Conservation (phyloP, 306 rosid species). For the Rubus idaeus region DNA sequence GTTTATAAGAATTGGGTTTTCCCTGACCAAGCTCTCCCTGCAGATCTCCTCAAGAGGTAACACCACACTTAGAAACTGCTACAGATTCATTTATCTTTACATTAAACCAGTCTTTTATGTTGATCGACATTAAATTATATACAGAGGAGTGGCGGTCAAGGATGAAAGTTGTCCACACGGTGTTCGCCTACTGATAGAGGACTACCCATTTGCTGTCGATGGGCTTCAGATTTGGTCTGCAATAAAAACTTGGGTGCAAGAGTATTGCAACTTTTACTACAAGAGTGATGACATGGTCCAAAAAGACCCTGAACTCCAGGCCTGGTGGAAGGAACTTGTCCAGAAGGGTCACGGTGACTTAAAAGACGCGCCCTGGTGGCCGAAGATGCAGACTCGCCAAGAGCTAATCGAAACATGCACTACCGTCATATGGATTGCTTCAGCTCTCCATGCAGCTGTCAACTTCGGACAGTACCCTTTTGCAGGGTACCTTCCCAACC, state of each 20-base stretch:
- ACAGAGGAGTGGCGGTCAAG: slow-evolving; percentile 57
- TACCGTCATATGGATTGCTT: slow-evolving; percentile 56
- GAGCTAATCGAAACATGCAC: slow-evolving; percentile 44
- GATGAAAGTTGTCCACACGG: slow-evolving; percentile 48
- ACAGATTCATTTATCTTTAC: too few species aligned
- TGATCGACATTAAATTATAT: background rate
- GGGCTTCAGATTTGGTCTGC: slow-evolving; percentile 55
- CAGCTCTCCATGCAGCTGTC: slow-evolving; percentile 67
- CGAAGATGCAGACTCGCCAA: slow-evolving; percentile 35
- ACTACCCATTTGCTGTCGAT: slow-evolving; percentile 57
- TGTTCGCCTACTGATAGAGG: slow-evolving; percentile 47
- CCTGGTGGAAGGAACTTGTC: slow-evolving; percentile 51
- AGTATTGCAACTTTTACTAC: slow-evolving; percentile 47
- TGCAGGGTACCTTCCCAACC: slow-evolving; percentile 59
- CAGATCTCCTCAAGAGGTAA: slow-evolving; percentile 43
- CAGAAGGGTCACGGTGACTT: slow-evolving; percentile 57
- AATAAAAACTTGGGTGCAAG: slow-evolving; percentile 49
- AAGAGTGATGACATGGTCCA: slow-evolving; percentile 33
- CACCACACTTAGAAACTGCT: background rate
- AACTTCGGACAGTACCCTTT: slow-evolving; percentile 60
- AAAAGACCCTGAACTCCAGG: slow-evolving; percentile 51
- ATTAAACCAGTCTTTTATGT: background rate
- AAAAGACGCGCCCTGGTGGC: slow-evolving; percentile 50
- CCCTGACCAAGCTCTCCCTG: slow-evolving; percentile 40
- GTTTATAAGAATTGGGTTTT: slow-evolving; percentile 40